Percentiles rank a stretch among this genome's conserved stretches.
Evolutionary conservation across 768 basidiomycete genomes (phyloP).

Genomic region (Tricholoma sp.): DNA sequence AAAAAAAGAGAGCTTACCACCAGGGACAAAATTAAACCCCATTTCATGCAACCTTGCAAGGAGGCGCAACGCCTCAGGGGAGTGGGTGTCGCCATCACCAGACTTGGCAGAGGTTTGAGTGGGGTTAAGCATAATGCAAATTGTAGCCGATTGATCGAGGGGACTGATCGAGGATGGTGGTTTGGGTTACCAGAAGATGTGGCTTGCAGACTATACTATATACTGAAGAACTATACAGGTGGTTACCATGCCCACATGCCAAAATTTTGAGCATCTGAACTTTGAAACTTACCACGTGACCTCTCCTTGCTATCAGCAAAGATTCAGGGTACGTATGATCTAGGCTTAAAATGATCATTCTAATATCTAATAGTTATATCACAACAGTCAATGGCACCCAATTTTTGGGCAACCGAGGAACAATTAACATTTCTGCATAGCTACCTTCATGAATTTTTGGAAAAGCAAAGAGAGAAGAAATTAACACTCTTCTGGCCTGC

Average conservation of each 20-base stretch:
- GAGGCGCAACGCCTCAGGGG: not conserved
- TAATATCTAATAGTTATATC: no score
- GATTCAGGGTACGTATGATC: not conserved
- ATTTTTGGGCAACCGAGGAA: not conserved
- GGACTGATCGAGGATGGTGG: not conserved
- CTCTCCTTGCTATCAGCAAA: not conserved
- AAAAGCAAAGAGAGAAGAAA: slow-evolving; percentile 1
- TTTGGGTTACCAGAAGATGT: not conserved
- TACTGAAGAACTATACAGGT: not conserved
- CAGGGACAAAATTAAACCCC: not conserved
- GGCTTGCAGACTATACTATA: not conserved
- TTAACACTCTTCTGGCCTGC: not conserved
- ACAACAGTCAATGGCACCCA: not conserved
- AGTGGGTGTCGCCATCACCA: not conserved
- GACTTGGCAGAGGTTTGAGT: not conserved
- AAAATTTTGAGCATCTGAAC: not conserved
- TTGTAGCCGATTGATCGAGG: not conserved
- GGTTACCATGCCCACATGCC: not conserved
- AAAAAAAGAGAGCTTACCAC: not conserved
- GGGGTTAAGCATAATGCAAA: not conserved
- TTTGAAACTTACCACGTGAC: not conserved
- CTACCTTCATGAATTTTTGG: not conserved
- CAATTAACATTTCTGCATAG: not conserved
- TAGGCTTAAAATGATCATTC: no score
- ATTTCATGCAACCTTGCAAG: not conserved